Conservation (phyloP, 345 rosid genomes). For the Populus nigra region DNA sequence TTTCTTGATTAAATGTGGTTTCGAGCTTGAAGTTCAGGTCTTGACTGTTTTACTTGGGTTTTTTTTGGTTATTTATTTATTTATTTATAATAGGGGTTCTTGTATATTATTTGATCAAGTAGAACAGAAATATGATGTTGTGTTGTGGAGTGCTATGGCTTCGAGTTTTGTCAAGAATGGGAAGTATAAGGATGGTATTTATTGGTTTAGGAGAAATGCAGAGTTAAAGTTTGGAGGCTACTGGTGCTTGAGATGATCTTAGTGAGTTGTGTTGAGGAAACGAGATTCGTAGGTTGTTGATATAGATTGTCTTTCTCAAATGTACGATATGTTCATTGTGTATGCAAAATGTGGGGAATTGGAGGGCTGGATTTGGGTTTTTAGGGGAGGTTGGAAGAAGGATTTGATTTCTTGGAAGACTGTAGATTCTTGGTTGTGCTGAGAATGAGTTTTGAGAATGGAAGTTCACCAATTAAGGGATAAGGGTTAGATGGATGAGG, state of each 20-base stretch:
- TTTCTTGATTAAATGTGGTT: conserved; percentile 25
- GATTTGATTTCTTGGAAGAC: conserved; percentile 26
- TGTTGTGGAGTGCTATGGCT: conserved; percentile 35
- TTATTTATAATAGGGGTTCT: not conserved
- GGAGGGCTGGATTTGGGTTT: conserved; percentile 7
- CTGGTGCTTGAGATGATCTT: conserved; percentile 24
- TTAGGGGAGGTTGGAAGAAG: conserved; percentile 10
- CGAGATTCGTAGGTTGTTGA: conserved; percentile 22
- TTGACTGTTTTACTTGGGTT: conserved; percentile 20
- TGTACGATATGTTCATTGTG: conserved; percentile 25
- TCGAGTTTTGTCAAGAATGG: conserved; percentile 25
- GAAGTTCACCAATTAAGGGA: not conserved
- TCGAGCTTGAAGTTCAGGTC: conserved; percentile 20
- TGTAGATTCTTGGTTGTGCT: conserved; percentile 5
- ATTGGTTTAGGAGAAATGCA: conserved; percentile 28
- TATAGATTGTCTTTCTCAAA: conserved; percentile 9
- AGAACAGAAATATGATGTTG: conserved; percentile 26
- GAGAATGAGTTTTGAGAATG: conserved; percentile 10
- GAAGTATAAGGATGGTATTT: conserved; percentile 22
- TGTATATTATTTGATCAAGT: conserved; percentile 27
- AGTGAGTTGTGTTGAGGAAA: conserved; percentile 21
- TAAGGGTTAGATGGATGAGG: conserved; percentile 15
- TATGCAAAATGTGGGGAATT: conserved; percentile 30
- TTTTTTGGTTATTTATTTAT: not conserved
- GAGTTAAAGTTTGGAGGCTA: conserved; percentile 15